Evolutionary conservation across 768 basidiomycete genomes (phyloP).

Genomic region (Termitomyces eurrhizus): DNA sequence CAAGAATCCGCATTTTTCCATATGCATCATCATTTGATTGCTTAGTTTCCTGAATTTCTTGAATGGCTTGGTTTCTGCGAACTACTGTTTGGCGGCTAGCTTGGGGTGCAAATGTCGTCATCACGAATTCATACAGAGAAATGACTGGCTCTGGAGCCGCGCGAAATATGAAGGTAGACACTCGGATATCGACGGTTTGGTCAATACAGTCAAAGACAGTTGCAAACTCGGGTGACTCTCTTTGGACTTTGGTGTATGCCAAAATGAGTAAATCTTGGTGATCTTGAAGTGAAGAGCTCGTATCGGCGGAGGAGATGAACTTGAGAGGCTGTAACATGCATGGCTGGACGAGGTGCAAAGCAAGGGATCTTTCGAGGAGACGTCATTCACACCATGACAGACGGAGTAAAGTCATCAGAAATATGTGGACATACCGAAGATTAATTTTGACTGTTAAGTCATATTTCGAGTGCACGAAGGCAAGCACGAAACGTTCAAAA

Average conservation of each 20-base stretch:
- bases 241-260: slow-evolving; percentile 75
- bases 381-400: slow-evolving; percentile 9
- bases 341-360: slow-evolving; percentile 68
- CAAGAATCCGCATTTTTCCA: slow-evolving; percentile 73
- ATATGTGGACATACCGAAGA: slow-evolving; percentile 60
- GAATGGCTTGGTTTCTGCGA: background rate
- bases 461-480: slow-evolving; percentile 72
- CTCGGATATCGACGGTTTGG: slow-evolving; percentile 79
- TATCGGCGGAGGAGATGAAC: slow-evolving; percentile 61
- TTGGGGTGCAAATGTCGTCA: slow-evolving; percentile 74
- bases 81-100: background rate
- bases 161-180: slow-evolving; percentile 89
- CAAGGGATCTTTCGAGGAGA: slow-evolving; percentile 51
- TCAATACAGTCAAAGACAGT: slow-evolving; percentile 80
- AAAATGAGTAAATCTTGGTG: slow-evolving; percentile 73
- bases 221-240: slow-evolving; percentile 80
- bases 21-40: slow-evolving; percentile 12
- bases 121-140: slow-evolving; percentile 91
- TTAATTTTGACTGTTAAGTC: slow-evolving; percentile 85
- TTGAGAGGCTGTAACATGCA: slow-evolving; percentile 43
- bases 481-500: slow-evolving; percentile 74
- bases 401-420: background rate
- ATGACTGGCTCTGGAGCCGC: slow-evolving; percentile 90
- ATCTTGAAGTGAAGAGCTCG: slow-evolving; percentile 26
- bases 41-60: background rate